phyloP scores from a whole-genome alignment of 306 rosid genomes.

The Citrullus colocynthis region DNA sequence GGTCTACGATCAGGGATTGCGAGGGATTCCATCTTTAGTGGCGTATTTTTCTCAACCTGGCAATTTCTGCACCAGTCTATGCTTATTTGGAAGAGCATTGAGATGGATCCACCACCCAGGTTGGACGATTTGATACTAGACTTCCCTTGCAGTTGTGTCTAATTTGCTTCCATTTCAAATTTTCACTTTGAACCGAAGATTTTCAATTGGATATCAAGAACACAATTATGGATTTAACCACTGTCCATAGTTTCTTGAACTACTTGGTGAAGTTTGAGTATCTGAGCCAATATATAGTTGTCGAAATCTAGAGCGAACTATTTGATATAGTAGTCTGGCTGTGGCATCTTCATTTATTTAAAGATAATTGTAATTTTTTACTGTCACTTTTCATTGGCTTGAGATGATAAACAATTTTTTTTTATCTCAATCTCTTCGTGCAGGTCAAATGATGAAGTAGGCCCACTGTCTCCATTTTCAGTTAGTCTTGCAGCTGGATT shows the following conservation, averaged over 20 bases:
- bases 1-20: slow-evolving; percentile 65
- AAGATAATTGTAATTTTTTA: background rate
- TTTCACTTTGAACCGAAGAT: background rate
- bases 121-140: slow-evolving; percentile 1
- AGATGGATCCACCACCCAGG: slow-evolving; percentile 85
- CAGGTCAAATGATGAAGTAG: slow-evolving; percentile 65
- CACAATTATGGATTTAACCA: background rate
- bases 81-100: slow-evolving; percentile 84
- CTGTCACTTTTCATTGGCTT: background rate
- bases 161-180: background rate
- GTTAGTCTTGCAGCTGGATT: slow-evolving; percentile 77
- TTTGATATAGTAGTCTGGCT: background rate
- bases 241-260: background rate
- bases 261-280: background rate
- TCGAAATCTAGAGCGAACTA: background rate
- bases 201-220: background rate
- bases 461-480: slow-evolving; percentile 61
- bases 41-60: slow-evolving; percentile 79
- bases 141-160: background rate
- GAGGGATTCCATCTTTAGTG: slow-evolving; percentile 79
- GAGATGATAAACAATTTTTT: background rate
- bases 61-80: slow-evolving; percentile 65
- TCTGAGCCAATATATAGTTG: background rate
- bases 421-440: background rate
- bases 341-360: background rate